Conservation (phyloP, 441 rosid species). For the Gossypium trilobum region DNA sequence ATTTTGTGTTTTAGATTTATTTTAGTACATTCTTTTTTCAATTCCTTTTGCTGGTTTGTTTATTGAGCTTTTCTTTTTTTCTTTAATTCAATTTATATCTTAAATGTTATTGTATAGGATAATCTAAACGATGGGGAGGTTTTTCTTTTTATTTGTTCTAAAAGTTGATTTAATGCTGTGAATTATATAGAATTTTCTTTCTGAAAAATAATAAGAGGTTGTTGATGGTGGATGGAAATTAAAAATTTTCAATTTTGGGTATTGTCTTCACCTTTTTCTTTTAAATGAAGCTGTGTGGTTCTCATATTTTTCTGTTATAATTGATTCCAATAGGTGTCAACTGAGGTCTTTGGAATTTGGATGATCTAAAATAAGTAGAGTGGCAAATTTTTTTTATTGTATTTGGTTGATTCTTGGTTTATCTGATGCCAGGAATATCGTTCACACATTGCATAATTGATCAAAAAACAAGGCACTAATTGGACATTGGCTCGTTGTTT, state of each 20-base stretch:
- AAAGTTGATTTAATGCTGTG: neutral
- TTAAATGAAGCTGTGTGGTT: neutral
- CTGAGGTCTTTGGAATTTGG: neutral
- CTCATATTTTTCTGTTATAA: neutral
- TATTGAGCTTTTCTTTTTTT: neutral
- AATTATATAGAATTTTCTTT: neutral
- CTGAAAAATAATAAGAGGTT: neutral
- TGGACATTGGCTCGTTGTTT: neutral
- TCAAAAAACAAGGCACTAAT: neutral
- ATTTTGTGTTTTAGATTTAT: neutral
- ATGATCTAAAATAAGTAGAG: neutral
- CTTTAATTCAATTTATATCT: neutral
- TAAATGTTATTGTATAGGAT: neutral
- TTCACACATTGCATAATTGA: neutral
- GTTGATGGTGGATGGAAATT: neutral
- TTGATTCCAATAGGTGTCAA: neutral
- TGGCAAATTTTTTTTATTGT: neutral
- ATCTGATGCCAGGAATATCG: neutral
- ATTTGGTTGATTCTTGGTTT: neutral
- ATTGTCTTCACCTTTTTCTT: neutral
- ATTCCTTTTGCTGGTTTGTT: neutral
- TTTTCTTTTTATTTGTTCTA: neutral
- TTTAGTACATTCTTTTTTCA: neutral
- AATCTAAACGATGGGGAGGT: neutral
- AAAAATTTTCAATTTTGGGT: neutral